Percentiles rank a stretch among this genome's conserved stretches.
phyloP scores from a whole-genome alignment of 306 rosid genomes.

The Trifolium repens region DNA sequence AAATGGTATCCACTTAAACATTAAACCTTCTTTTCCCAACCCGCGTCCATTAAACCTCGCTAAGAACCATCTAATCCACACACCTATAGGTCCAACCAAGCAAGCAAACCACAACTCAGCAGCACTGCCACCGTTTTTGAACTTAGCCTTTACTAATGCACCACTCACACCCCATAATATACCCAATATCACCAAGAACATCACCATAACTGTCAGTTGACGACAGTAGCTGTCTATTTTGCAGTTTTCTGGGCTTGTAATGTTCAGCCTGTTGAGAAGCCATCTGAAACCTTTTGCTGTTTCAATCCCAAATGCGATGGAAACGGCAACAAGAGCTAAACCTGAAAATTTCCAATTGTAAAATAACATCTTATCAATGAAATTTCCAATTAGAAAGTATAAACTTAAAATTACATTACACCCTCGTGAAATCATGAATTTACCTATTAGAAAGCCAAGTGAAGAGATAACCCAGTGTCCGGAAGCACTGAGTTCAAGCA shows the following conservation, averaged over 20 bases:
- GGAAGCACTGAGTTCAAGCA: constrained; percentile 73
- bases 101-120: constrained; percentile 82
- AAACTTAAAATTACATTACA: neutral
- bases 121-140: constrained; percentile 50
- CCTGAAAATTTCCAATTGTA: constrained; percentile 51
- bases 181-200: constrained; percentile 52
- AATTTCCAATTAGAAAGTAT: no score
- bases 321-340: constrained; percentile 68
- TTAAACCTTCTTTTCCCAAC: constrained; percentile 55
- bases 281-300: constrained; percentile 78
- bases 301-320: constrained; percentile 71
- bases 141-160: constrained; percentile 49
- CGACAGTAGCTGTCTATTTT: constrained; percentile 51
- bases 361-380: constrained; percentile 16
- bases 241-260: constrained; percentile 45
- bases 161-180: constrained; percentile 66
- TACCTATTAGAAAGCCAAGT: constrained; percentile 81
- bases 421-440: neutral
- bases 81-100: constrained; percentile 84
- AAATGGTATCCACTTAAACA: constrained; percentile 78
- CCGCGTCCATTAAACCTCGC: constrained; percentile 87
- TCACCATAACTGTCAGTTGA: constrained; percentile 56
- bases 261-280: constrained; percentile 50
- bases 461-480: constrained; percentile 70
- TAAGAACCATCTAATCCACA: constrained; percentile 92